Evolutionary conservation across 208 protist genomes (phyloP).

Genomic region (Leishmania amazonensis): DNA sequence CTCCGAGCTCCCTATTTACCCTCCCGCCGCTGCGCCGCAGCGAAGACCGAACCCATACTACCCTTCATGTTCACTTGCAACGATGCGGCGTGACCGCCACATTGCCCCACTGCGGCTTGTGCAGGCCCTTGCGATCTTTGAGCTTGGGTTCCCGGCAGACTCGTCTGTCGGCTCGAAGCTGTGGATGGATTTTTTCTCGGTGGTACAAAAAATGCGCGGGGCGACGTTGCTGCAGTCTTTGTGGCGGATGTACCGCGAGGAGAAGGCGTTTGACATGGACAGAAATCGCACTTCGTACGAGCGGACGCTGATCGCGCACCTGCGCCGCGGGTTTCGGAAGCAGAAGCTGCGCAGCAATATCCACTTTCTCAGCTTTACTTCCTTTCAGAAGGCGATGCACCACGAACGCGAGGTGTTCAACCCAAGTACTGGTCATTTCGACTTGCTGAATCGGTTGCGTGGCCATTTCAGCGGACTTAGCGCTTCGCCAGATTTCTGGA

Average conservation of each 20-base stretch:
- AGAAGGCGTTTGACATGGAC: slow-evolving; percentile 64
- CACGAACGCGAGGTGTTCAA: slow-evolving; percentile 65
- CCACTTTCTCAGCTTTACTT: slow-evolving; percentile 36
- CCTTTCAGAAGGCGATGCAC: slow-evolving; percentile 59
- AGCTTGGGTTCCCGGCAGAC: slow-evolving; percentile 70
- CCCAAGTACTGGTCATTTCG: slow-evolving; percentile 62
- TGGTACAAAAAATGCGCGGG: slow-evolving; percentile 66
- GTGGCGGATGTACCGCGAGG: slow-evolving; percentile 73
- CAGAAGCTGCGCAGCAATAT: slow-evolving; percentile 45
- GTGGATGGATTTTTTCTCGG: slow-evolving; percentile 82
- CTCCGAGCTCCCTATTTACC: slow-evolving; percentile 55
- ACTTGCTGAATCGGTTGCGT: slow-evolving; percentile 66
- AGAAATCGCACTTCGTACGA: slow-evolving; percentile 25
- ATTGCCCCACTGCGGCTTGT: slow-evolving; percentile 67
- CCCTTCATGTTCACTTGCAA: not conserved
- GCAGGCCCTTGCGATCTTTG: slow-evolving; percentile 71
- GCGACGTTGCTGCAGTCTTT: slow-evolving; percentile 83
- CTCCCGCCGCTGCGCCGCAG: slow-evolving; percentile 10
- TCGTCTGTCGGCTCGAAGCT: slow-evolving; percentile 74
- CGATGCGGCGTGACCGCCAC: slow-evolving; percentile 30
- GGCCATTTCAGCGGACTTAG: slow-evolving; percentile 48
- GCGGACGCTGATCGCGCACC: slow-evolving; percentile 36
- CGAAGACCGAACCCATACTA: slow-evolving; percentile 30
- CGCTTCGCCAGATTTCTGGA: slow-evolving; percentile 32
- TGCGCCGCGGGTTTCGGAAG: slow-evolving; percentile 63